Evolutionary conservation across 1,139 yeast genomes (phyloP), one percentile per base, ranked within the genome.

Genomic region (Eremothecium cymbalariae): DNA sequence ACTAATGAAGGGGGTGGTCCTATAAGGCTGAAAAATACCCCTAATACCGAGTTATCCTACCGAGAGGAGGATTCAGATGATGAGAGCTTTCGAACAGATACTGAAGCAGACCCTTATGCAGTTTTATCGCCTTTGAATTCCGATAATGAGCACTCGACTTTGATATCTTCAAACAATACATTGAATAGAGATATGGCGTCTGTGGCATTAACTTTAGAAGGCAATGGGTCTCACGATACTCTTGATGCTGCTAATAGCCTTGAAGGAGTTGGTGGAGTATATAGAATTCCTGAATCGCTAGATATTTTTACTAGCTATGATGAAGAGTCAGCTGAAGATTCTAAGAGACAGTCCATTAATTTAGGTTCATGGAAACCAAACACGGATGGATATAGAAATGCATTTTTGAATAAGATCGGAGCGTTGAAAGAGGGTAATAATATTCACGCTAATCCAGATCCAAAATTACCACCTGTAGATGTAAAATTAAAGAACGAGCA

Each of bases 351-450:
- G 28, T 44, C 47, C 2, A 37, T 45, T 6, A 45, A 45, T 19
- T 31, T 44, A 13, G 49, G 47, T n/a, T 40, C 40, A 20, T 53
- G 59, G 59, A 51, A 42, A 39, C 57, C 57, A 3, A 55, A 53
- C 33, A 55, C 55, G 14, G 54, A 47, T 24, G 46, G 55, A 3
- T 41, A 43, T 23, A 46, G 59, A 35, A 45, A 50, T 4, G 57
- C 50, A 1, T 55, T 55, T 34, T 44, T 55, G 8, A 50, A 54
- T 21, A 56, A 50, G 9, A 47, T 51, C 3, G 40, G 46, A 4
- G 48, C 43, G 12, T 12, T 18, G 8, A 19, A 31, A 1, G 55
- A 51, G 20, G 45, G 45, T 28, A 59, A 59, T 8, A 44, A 53
- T 18, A 40, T 48, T 16, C 46, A 53, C 8, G 34, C 15, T 4